Conservation (phyloP, 495 filamentous ascomycete species). For the Darksidea phi region DNA sequence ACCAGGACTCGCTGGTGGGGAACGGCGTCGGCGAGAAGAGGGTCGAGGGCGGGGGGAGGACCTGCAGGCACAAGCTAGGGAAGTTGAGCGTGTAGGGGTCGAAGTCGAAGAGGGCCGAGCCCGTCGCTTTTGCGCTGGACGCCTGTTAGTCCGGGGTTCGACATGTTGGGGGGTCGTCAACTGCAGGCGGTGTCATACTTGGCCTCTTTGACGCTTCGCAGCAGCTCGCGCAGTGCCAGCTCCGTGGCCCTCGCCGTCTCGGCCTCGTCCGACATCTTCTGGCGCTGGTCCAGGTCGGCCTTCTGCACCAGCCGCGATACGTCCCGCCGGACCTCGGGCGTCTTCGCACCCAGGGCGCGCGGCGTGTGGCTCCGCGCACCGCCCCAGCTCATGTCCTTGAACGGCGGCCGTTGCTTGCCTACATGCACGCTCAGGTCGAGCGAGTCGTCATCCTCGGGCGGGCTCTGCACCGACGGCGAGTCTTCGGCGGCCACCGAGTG, state of each 20-base stretch:
- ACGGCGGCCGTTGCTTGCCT: conserved; percentile 50
- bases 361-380: conserved; percentile 75
- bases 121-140: conserved; percentile 18
- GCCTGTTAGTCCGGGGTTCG: not conserved
- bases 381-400: conserved; percentile 71
- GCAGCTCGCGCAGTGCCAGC: conserved; percentile 74
- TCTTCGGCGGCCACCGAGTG: conserved; percentile 26
- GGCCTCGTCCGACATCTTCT: conserved; percentile 58
- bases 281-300: conserved; percentile 57
- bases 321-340: conserved; percentile 44
- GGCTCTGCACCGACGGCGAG: conserved; percentile 31
- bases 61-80: conserved; percentile 74
- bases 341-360: conserved; percentile 43
- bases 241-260: conserved; percentile 80
- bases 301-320: conserved; percentile 51
- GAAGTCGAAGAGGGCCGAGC: conserved; percentile 63
- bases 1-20: conserved; percentile 69
- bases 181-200: conserved; percentile 65
- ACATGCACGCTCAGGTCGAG: conserved; percentile 39
- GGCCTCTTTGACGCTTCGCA: conserved; percentile 75
- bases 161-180: not conserved
- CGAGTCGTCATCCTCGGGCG: conserved; percentile 35
- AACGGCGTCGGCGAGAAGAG: conserved; percentile 69
- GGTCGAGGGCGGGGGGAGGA: conserved; percentile 74
- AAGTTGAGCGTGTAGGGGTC: conserved; percentile 78